Conservation (phyloP, 2,329 filamentous ascomycete species). For the Verticillium klebahnii region DNA sequence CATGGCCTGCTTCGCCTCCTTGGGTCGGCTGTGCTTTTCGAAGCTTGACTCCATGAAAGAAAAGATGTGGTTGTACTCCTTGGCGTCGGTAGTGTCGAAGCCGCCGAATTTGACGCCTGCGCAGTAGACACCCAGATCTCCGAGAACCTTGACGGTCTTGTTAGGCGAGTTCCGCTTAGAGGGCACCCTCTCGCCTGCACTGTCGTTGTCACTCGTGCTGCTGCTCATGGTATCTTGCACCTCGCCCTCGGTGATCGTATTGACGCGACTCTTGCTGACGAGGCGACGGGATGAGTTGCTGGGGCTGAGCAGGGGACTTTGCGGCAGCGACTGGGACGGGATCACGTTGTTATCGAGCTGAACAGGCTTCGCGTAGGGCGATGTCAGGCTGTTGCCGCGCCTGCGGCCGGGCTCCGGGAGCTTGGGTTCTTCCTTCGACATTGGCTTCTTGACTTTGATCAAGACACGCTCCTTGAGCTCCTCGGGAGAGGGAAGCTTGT, state of each 20-base stretch:
- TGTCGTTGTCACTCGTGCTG: constrained; percentile 77
- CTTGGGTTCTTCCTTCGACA: constrained; percentile 34
- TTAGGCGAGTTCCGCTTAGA: constrained; percentile 59
- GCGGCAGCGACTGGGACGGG: constrained; percentile 45
- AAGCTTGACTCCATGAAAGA: constrained; percentile 92
- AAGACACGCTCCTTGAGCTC: constrained; percentile 79
- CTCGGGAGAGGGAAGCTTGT: constrained; percentile 76
- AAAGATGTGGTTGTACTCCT: constrained; percentile 89
- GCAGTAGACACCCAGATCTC: constrained; percentile 77
- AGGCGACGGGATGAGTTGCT: constrained; percentile 45
- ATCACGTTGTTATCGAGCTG: constrained; percentile 53
- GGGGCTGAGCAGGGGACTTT: constrained; percentile 49
- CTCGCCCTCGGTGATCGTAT: constrained; percentile 52
- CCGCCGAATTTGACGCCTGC: constrained; percentile 75
- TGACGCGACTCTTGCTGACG: constrained; percentile 47
- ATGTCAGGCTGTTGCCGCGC: constrained; percentile 70
- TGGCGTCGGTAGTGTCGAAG: constrained; percentile 73
- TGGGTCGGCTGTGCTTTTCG: constrained; percentile 70
- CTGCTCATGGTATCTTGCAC: constrained; percentile 53
- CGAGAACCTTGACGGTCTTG: constrained; percentile 81
- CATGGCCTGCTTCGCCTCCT: constrained; percentile 71
- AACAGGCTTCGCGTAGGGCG: constrained; percentile 64
- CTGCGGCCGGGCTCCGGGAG: constrained; percentile 37
- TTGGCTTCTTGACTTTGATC: constrained; percentile 83
- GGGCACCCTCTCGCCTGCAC: constrained; percentile 51